Base-by-base conservation (phyloP, 176 grass and related monocot genomes). In the Cenchrus americanus region DNA sequence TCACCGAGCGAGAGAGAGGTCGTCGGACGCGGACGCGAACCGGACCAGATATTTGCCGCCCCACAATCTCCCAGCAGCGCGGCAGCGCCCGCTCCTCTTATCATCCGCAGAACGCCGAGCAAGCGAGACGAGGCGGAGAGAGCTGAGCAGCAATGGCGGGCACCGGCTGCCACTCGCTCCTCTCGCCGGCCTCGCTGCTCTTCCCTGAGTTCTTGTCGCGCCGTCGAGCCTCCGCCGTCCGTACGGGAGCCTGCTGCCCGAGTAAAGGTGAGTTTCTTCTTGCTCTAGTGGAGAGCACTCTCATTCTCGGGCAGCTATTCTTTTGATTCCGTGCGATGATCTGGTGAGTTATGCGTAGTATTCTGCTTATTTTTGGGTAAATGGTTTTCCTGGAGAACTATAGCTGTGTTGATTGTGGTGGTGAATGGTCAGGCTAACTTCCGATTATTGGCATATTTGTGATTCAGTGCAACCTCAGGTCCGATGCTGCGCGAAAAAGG, bases 121-220 rank as follows among this genome's bases (percentile, higher is more conserved):
- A 22, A 19, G 73, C 71, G 6, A 18, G 42, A 63, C 27, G 27
- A 30, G 27, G 27, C 27, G 71, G 41, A 75, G 52, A 17, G 86
- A 27, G 26, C 22, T 61, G 15, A 13, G 1, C 42, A 68, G 14
- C 47, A 44, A 89, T 86, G 88, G 83, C 58, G 47, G 83, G 78
- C 54, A 14, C 75, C 48, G 73, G 87, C 83, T 71, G 78, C 71
- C 78, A 65, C 55, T 71, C 80, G 64, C 78, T 86, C 83, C 47
- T 81, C 53, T 77, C 78, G 23, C 78, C 80, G 66, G 64, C 50
- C 44, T 68, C 80, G 1, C 2, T 65, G 1, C 24, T 57, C n/a
- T 82, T 64, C 2, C 7, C 63, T 2, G 58, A 47, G 46, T 17
- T 86, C 55, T 21, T 47, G 78, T n/a, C 78, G 49, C 57, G 72